These are phyloP conservation scores for Termitomyces sp. DNA, from an alignment of 768 basidiomycete species.

Conservation along the genomic window DNA sequence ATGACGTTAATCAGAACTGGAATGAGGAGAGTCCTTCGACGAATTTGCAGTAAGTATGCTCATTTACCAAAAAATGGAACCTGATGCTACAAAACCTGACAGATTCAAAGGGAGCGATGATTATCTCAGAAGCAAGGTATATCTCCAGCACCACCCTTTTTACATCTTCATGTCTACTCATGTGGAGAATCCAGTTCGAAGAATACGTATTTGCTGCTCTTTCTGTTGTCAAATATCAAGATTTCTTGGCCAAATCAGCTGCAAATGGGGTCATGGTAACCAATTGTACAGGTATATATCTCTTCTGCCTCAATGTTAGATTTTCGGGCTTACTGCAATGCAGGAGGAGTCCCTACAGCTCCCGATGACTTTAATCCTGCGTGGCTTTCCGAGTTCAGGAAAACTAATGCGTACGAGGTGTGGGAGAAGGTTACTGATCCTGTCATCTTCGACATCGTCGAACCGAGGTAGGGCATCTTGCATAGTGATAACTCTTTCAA, in stretches of 20 bases:
- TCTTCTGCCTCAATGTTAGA: neutral
- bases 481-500: neutral
- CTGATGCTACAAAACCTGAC: neutral
- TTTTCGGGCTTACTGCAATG: neutral
- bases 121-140: constrained; percentile 82
- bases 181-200: constrained; percentile 57
- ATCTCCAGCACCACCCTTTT: neutral
- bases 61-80: neutral
- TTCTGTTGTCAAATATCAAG: constrained; percentile 85
- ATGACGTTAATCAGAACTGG: constrained; percentile 83
- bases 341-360: constrained; percentile 55
- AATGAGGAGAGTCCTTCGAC: constrained; percentile 57
- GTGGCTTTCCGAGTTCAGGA: constrained; percentile 88
- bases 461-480: constrained; percentile 63
- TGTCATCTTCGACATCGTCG: constrained; percentile 90
- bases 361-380: constrained; percentile 80
- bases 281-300: constrained; percentile 48
- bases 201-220: constrained; percentile 91
- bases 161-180: neutral
- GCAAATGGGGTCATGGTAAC: constrained; percentile 62
- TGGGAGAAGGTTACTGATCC: constrained; percentile 94
- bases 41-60: constrained; percentile 59
- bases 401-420: constrained; percentile 81
- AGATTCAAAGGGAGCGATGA: constrained; percentile 97
- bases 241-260: constrained; percentile 74